phyloP scores from a whole-genome alignment of 106 monocot genomes.

The Apostasia shenzhenica region DNA sequence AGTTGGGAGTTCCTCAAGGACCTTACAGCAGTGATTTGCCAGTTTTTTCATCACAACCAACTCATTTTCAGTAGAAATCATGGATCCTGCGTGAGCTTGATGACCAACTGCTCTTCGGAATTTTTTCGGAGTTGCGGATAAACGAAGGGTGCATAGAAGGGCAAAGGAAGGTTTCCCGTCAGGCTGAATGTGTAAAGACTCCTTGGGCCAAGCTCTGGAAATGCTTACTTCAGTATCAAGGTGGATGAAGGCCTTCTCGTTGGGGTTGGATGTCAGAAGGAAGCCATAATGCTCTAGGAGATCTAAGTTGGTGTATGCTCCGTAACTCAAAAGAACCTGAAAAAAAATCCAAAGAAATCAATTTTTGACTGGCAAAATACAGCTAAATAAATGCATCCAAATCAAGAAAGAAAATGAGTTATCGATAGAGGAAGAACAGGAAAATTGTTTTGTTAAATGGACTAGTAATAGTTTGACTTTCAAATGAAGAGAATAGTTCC shows the following conservation, averaged over 20 bases:
- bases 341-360: background rate
- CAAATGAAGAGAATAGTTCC: no score
- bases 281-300: slow-evolving; percentile 98
- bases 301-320: slow-evolving; percentile 86
- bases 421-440: no score
- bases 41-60: slow-evolving; percentile 57
- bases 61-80: slow-evolving; percentile 68
- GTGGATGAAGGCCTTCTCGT: slow-evolving; percentile 63
- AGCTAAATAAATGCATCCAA: no score
- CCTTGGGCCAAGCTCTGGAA: slow-evolving; percentile 51
- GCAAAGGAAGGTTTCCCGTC: slow-evolving; percentile 85
- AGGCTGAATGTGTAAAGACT: slow-evolving; percentile 72
- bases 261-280: slow-evolving; percentile 63
- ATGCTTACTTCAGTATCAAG: slow-evolving; percentile 27
- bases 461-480: no score
- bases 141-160: slow-evolving; percentile 55
- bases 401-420: no score
- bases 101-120: slow-evolving; percentile 34
- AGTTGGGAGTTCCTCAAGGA: slow-evolving; percentile 32
- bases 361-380: background rate
- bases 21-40: slow-evolving; percentile 33
- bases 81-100: slow-evolving; percentile 43
- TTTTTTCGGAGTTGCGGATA: slow-evolving; percentile 58
- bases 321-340: slow-evolving; percentile 92
- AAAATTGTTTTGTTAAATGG: no score